Percentiles rank a stretch among this genome's conserved stretches.
phyloP scores from a whole-genome alignment of 108 stramenopile species.

The Chaetoceros muelleri region DNA sequence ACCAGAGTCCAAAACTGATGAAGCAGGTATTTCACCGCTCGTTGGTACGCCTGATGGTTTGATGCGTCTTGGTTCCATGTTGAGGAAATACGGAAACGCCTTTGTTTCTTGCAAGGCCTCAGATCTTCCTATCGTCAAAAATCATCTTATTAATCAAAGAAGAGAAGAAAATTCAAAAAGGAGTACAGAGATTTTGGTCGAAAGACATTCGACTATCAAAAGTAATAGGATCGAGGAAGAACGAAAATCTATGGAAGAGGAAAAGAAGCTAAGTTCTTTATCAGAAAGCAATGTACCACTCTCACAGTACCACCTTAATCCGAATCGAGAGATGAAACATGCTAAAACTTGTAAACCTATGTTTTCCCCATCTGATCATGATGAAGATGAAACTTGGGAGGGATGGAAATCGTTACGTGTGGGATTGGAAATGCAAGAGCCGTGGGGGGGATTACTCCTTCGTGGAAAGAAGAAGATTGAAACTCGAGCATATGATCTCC shows the following conservation, averaged over 20 bases:
- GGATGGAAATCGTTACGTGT: constrained; percentile 22
- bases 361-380: neutral
- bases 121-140: constrained; percentile 14
- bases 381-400: constrained; percentile 6
- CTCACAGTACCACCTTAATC: too few relatives aligned
- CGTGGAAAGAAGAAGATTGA: constrained; percentile 56
- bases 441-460: constrained; percentile 42
- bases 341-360: too few relatives aligned
- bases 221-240: neutral
- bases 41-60: constrained; percentile 15
- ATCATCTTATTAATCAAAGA: neutral
- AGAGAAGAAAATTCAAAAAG: constrained; percentile 5
- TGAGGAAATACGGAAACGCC: constrained; percentile 18
- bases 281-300: too few relatives aligned
- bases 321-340: too few relatives aligned
- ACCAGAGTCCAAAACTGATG: neutral
- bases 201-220: constrained; percentile 9
- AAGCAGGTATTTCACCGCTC: constrained; percentile 22
- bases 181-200: neutral
- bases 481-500: constrained; percentile 52
- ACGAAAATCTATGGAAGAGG: neutral
- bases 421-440: constrained; percentile 67
- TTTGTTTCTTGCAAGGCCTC: constrained; percentile 9
- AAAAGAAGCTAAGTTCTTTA: neutral
- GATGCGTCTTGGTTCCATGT: constrained; percentile 8